Evolutionary conservation across 306 rosid genomes (phyloP).

Genomic region (Senna tora): DNA sequence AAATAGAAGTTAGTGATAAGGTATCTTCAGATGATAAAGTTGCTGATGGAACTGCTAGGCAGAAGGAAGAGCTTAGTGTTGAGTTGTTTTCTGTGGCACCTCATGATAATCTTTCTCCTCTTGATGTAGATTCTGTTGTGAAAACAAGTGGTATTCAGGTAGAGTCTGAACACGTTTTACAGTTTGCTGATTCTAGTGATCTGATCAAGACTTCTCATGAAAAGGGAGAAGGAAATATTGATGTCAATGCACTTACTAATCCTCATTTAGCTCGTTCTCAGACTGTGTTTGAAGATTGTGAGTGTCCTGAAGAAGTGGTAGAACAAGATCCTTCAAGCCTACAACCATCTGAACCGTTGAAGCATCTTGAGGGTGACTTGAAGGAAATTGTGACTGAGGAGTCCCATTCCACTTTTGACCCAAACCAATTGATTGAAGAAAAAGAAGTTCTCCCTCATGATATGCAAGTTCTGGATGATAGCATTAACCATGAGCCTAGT

Average conservation of each 20-base stretch:
- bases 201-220: slow-evolving; percentile 34
- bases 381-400: slow-evolving; percentile 35
- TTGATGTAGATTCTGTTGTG: slow-evolving; percentile 43
- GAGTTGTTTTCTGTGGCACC: slow-evolving; percentile 39
- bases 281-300: slow-evolving; percentile 44
- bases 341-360: slow-evolving; percentile 36
- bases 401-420: slow-evolving; percentile 36
- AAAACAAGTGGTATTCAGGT: slow-evolving; percentile 37
- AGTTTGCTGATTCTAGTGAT: slow-evolving; percentile 36
- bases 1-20: slow-evolving; percentile 40
- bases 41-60: slow-evolving; percentile 41
- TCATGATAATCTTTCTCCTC: slow-evolving; percentile 38
- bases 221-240: slow-evolving; percentile 46
- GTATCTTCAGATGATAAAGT: slow-evolving; percentile 41
- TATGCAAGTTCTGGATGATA: slow-evolving; percentile 42
- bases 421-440: slow-evolving; percentile 45
- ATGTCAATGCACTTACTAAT: slow-evolving; percentile 42
- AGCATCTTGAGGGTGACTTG: slow-evolving; percentile 35
- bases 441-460: slow-evolving; percentile 41
- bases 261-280: slow-evolving; percentile 45
- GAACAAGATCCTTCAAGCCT: slow-evolving; percentile 36
- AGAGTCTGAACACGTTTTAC: slow-evolving; percentile 39
- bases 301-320: slow-evolving; percentile 39
- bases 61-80: slow-evolving; percentile 35
- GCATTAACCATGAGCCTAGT: slow-evolving; percentile 31